These are phyloP conservation scores for Canna indica DNA, from an alignment of 176 grass and related monocot genomes.

Conservation along the genomic window DNA sequence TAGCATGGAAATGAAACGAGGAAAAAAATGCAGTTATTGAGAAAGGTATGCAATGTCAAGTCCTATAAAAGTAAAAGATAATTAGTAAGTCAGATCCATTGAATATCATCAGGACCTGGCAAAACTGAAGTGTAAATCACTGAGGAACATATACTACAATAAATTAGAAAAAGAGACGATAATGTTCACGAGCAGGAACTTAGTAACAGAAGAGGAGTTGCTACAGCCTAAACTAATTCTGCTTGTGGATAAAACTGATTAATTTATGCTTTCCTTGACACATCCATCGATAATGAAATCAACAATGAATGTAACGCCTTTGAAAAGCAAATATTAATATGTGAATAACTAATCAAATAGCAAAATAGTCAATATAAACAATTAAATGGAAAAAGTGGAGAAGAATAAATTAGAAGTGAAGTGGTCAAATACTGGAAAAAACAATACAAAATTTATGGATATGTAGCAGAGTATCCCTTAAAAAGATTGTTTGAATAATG, in stretches of 20 bases:
- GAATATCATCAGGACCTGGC: too few species aligned
- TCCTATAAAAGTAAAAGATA: neutral
- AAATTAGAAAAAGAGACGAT: neutral
- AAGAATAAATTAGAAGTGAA: too few species aligned
- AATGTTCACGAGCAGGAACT: neutral
- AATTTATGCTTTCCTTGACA: neutral
- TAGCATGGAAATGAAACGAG: neutral
- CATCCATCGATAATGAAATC: neutral
- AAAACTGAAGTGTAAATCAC: neutral
- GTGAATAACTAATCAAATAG: too few species aligned
- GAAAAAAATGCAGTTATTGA: too few species aligned
- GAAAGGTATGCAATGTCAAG: too few species aligned
- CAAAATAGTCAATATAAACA: too few species aligned
- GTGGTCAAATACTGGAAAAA: too few species aligned
- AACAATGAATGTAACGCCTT: conserved; percentile 1
- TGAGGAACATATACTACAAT: neutral
- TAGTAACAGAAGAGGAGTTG: neutral
- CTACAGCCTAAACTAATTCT: neutral
- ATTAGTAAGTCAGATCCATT: too few species aligned
- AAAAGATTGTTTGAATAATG: too few species aligned
- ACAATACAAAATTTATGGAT: too few species aligned
- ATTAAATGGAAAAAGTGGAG: too few species aligned
- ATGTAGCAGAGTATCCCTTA: too few species aligned
- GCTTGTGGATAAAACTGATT: neutral
- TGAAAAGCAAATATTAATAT: neutral